Base-by-base conservation (phyloP, 306 rosid genomes). In the Corylus americana region DNA sequence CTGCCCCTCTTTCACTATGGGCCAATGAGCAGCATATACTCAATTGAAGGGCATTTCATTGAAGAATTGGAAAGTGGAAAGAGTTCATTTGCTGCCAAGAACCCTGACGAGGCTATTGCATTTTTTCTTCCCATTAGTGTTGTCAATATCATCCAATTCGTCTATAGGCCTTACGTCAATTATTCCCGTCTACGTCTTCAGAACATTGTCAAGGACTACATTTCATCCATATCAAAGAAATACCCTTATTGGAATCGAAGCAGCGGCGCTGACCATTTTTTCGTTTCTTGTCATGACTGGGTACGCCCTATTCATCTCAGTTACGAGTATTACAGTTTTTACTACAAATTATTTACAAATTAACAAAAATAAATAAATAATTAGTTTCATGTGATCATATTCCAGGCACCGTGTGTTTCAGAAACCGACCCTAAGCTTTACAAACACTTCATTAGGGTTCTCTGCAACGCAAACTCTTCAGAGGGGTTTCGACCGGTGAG, bases 211-310 rank as follows among this genome's bases (percentile, higher is more conserved):
- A 50, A 47, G 25, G 82, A 77, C 70, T 82, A 73, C 79, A 49
- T 78, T 16, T 27, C 74, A n/a, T 20, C 57, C 48, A 57, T 78
- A 0, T 73, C 79, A 16, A 58, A 48, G 39, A 74, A 69, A 45
- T 47, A 80, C 58, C 79, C 83, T 1, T 80, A 20, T 22, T 83
- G 79, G 82, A 78, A 83, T 4, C 42, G 8, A 35, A 74, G 79
- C 31, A 39, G 4, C 0, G 82, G 79, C 1, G 79, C 79, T 55
- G 82, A 83, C 76, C 86, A 78, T 74, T 78, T 82, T 70, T 16
- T 78, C 4, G 67, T 78, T 9, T 84, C 81, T 66, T 84, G 81
- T 83, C 84, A 84, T 9, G 84, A 83, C 31, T 84, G 84, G 84
- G 81, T 71, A 42, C 27, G 57, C 10, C 17, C 57, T 69, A 18